Conservation (phyloP, 768 basidiomycete genomes). For the Xerocomus brunneocitrinus region DNA sequence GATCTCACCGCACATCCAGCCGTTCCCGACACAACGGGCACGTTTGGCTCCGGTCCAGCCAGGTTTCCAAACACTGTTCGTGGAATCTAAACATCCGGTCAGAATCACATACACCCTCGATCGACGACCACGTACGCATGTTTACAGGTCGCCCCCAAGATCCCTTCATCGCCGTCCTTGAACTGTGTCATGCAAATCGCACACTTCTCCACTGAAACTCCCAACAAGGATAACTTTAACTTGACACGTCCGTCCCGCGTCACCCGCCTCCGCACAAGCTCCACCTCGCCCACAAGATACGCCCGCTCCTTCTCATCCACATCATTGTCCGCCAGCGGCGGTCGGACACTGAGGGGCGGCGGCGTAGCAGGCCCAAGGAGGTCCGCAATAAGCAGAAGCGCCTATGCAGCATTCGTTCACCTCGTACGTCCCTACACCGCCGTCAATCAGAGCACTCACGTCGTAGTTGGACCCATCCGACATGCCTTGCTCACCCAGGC, state of each 20-base stretch:
- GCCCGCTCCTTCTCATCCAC: slow-evolving; percentile 2
- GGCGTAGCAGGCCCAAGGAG: slow-evolving; percentile 53
- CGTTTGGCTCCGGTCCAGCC: slow-evolving; percentile 55
- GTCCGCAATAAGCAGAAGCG: slow-evolving; percentile 54
- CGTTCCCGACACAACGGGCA: slow-evolving; percentile 63
- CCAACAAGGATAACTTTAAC: slow-evolving; percentile 62
- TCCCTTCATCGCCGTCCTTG: slow-evolving; percentile 51
- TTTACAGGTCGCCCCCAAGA: slow-evolving; percentile 52
- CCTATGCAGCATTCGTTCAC: slow-evolving; percentile 37
- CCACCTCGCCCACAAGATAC: slow-evolving; percentile 42
- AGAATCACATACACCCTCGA: neutral
- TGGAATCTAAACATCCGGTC: slow-evolving; percentile 42
- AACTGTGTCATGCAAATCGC: slow-evolving; percentile 72
- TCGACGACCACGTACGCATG: slow-evolving; percentile 40
- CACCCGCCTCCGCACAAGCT: slow-evolving; percentile 54
- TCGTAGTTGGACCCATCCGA: slow-evolving; percentile 58
- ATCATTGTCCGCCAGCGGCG: slow-evolving; percentile 5
- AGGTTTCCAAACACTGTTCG: slow-evolving; percentile 55
- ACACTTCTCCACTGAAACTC: slow-evolving; percentile 62
- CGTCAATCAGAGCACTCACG: slow-evolving; percentile 41
- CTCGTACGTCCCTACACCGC: slow-evolving; percentile 17
- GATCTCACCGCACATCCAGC: slow-evolving; percentile 29
- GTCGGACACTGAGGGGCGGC: slow-evolving; percentile 6
- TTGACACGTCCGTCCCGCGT: slow-evolving; percentile 66
- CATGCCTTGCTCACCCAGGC: slow-evolving; percentile 42